These are phyloP conservation scores for Saccharomycopsis lassenensis DNA, from an alignment of 805 yeast genomes.

Conservation along the genomic window DNA sequence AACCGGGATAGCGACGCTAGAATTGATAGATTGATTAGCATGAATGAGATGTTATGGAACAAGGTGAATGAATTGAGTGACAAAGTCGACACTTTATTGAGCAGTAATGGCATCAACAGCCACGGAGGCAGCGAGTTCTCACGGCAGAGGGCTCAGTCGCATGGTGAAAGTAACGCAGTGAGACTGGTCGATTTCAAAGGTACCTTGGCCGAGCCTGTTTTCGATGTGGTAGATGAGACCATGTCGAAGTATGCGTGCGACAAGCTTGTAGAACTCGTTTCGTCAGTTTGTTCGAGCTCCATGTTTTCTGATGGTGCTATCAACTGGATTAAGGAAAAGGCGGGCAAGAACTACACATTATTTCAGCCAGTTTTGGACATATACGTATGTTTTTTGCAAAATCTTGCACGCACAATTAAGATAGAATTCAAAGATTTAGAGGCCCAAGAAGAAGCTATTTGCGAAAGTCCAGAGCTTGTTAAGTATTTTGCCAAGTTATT, in stretches of 20 bases:
- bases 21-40: background rate
- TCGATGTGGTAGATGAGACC: background rate
- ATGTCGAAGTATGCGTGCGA: conserved; percentile 3
- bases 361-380: conserved; percentile 9
- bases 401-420: conserved; percentile 7
- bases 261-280: conserved; percentile 5
- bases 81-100: background rate
- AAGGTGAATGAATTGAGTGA: background rate
- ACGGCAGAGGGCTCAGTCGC: no score
- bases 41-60: conserved; percentile 2
- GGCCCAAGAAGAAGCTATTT: background rate
- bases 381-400: conserved; percentile 1
- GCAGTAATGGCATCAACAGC: no score
- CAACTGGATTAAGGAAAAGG: conserved; percentile 3
- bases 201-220: no score
- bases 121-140: no score
- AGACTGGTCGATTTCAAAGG: no score
- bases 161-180: no score
- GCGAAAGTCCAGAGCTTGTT: background rate
- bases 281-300: conserved; percentile 1
- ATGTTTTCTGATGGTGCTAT: conserved; percentile 3
- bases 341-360: conserved; percentile 8
- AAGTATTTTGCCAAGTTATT: conserved; percentile 2
- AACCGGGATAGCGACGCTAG: background rate
- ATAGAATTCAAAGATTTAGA: conserved; percentile 7